Evolutionary conservation across 148 eudicot genomes (phyloP).

Genomic region (Suaeda aralocaspica): DNA sequence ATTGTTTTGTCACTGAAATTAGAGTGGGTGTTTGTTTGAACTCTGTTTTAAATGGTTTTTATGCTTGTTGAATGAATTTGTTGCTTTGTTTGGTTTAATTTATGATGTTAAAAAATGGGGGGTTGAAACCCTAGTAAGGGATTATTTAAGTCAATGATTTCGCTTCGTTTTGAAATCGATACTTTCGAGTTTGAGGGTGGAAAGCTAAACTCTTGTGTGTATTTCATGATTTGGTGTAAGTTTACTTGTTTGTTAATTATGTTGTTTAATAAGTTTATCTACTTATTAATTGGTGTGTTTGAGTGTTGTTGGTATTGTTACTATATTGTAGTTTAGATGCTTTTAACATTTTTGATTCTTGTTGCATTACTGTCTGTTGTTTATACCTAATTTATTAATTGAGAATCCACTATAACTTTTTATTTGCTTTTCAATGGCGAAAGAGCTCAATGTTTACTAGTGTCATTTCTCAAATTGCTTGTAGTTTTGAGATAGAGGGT

Average conservation of each 20-base stretch:
- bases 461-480: neutral
- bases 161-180: neutral
- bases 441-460: neutral
- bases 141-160: conserved; percentile 6
- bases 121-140: neutral
- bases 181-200: neutral
- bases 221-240: neutral
- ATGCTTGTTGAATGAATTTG: conserved; percentile 13
- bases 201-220: neutral
- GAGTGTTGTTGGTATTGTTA: neutral
- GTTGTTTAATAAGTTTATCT: neutral
- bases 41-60: conserved; percentile 12
- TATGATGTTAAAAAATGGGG: neutral
- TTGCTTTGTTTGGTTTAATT: conserved; percentile 27
- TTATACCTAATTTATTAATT: neutral
- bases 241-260: neutral
- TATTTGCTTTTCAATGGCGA: conserved; percentile 1
- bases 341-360: neutral
- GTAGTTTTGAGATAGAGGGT: neutral
- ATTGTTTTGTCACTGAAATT: conserved; percentile 13
- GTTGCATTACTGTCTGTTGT: neutral
- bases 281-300: neutral
- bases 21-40: neutral
- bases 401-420: neutral
- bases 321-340: neutral